Base-by-base conservation (phyloP, 805 yeast genomes). In the Saturnispora quitensis region DNA sequence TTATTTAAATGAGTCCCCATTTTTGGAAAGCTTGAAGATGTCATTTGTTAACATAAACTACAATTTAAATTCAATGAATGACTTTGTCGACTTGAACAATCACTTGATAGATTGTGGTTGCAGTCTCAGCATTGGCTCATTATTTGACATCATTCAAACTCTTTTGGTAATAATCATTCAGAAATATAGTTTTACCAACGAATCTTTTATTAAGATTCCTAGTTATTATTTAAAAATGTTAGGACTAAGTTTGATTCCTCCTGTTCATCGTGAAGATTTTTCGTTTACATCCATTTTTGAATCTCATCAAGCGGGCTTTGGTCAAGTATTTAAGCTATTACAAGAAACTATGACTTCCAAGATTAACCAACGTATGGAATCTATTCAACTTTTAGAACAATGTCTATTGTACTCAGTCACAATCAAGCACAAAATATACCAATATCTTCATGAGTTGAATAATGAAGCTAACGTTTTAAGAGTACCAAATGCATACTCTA, bases 101-200 rank as follows among this genome's bases (percentile, higher is more conserved):
- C 43, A 59, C 31, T 45, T 65, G 33, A 55, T 54, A 47, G 65
- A 65, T 51, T 42, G 70, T 57, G 74, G 72, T 24, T 58, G 69
- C 51, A 51, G 74, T 3, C 58, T 73, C 24, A 52, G 64, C 5
- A 49, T 67, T 0, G 69, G 72, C 57, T 72, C 72, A 13, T 61
- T 66, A 22, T 45, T 65, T 40, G 68, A 63, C 52, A 56, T 56
- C 9, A 43, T 60, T 8, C 65, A 64, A 53, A 59, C 56, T 27
- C 47, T 66, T 7, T 40, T 66, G 3, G 53, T 61, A 3, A 20
- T 50, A 2, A 47, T 52, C n/a, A 50, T 62, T 24, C 59, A 63
- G 45, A 40, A 56, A 3, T 45, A 33, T 5, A 57, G 55, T 36
- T 55, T 55, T 45, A 8, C 31, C 7, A 17, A 28, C 6, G 25